Evolutionary conservation across 768 basidiomycete genomes (phyloP), one percentile per base, ranked within the genome.

Genomic region (Pulveroboletus sp.): DNA sequence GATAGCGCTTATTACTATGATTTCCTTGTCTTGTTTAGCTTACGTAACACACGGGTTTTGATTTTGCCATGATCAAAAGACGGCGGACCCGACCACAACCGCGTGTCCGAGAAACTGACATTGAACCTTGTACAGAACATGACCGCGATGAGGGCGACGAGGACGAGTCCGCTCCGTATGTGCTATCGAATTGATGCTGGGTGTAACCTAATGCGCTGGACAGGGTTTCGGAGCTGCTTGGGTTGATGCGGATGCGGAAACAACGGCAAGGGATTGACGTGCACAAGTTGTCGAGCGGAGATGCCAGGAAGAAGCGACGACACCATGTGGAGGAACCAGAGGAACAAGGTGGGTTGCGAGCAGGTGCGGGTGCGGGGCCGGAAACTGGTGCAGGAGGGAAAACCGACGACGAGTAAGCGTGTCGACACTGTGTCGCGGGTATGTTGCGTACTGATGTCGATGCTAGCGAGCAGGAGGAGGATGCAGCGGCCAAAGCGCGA

Each of bases 211-310:
- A 9, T 29, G 5, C 27, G 12, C 19, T 23, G 5, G 7, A 39
- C 51, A 90, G 90, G 45, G 69, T 95, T 23, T 80, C 87, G 54
- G 92, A 95, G 45, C 77, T 98, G 16, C 79, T 95, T 35, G 87
- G 93, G 55, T 70, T 97, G 23, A 78, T 92, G 38, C 92, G 85
- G 62, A 70, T 94, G 23, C 78, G 83, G 43, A 83, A 79, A 60
- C 63, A 79, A 25, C 73, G 89, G 47, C 80, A 84, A 61, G 95
- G 94, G 2, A 97, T 98, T 43, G 93, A 97, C 57, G 78, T 82
- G 1, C 74, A 82, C 40, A 94, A 87, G 62, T 72, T 99, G 13
- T 90, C 85, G 64, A 84, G 86, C 53, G 95, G 94, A 0, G 93
- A 92, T 60, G 75, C 65, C 9, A 85, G 80, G 71, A 87, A 81